A percentile compares a stretch with the other conserved stretches of the same genome.
These are phyloP conservation scores for Neoconidiobolus thromboides DNA, from an alignment of 371 early-diverging fungal genomes.

Conservation along the genomic window DNA sequence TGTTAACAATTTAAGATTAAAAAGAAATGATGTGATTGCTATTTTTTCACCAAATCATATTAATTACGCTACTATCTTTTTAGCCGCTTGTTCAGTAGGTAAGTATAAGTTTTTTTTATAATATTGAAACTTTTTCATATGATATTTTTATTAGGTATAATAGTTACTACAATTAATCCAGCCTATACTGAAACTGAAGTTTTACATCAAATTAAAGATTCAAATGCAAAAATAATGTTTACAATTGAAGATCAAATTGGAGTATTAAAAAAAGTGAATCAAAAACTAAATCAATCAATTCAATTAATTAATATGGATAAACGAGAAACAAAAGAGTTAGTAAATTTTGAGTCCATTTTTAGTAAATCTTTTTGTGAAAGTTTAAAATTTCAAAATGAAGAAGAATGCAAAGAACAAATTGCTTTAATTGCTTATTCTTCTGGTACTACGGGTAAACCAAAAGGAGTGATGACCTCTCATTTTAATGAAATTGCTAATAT, in stretches of 20 bases:
- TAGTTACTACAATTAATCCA: constrained; percentile 51
- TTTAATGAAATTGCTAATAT: constrained; percentile 43
- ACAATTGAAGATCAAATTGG: constrained; percentile 21
- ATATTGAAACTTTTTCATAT: constrained; percentile 15
- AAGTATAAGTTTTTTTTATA: neutral
- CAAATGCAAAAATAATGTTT: constrained; percentile 30
- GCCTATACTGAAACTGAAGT: constrained; percentile 57
- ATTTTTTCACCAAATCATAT: constrained; percentile 51
- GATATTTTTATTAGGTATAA: constrained; percentile 23
- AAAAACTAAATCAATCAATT: neutral
- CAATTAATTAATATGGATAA: neutral
- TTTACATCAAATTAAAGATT: constrained; percentile 44
- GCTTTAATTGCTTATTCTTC: constrained; percentile 76
- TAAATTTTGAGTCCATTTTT: no score
- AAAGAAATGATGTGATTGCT: constrained; percentile 40
- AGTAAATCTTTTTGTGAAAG: no score
- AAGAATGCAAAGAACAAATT: constrained; percentile 13
- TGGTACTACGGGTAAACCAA: constrained; percentile 50
- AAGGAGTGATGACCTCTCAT: constrained; percentile 51
- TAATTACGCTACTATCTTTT: constrained; percentile 11
- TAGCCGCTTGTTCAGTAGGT: constrained; percentile 8
- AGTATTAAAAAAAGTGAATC: constrained; percentile 20
- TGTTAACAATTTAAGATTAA: neutral
- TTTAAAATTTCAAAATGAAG: no score
- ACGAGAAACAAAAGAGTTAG: constrained; percentile 9